phyloP scores from a whole-genome alignment of 2,329 filamentous ascomycete genomes.

The Colletotrichum viniferum region DNA sequence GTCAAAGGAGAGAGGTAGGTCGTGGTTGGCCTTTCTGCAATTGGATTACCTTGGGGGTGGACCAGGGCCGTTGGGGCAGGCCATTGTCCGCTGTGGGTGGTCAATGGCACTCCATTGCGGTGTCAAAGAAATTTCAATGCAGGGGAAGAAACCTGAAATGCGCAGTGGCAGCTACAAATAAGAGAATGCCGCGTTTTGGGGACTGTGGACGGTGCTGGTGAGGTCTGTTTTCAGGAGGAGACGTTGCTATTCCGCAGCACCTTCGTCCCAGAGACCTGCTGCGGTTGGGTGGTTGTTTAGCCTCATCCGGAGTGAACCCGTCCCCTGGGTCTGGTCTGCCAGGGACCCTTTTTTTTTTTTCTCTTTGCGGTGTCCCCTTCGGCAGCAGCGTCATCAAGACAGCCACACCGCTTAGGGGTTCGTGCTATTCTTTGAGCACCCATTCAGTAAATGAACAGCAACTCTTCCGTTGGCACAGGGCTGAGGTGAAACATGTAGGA shows the following conservation, averaged over 20 bases:
- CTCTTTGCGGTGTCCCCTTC: not conserved
- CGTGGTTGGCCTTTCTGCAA: not conserved
- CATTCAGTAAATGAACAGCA: not conserved
- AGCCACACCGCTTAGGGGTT: not conserved
- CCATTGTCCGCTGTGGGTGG: constrained; percentile 6
- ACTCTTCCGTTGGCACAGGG: not conserved
- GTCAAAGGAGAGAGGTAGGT: not conserved
- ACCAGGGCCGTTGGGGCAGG: not conserved
- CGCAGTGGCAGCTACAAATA: not conserved
- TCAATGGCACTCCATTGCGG: constrained; percentile 9
- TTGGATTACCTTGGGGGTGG: not conserved
- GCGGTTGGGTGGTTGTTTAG: constrained; percentile 12
- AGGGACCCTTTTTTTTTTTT: not conserved
- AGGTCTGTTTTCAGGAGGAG: constrained; percentile 4
- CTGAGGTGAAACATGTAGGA: constrained; percentile 4
- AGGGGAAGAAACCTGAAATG: constrained; percentile 2
- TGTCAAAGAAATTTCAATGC: not conserved
- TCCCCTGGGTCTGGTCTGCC: not conserved
- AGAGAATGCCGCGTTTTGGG: not conserved
- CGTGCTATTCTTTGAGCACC: not conserved
- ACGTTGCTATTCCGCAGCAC: not conserved
- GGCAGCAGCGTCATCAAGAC: not conserved
- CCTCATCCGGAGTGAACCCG: constrained; percentile 10
- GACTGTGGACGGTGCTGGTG: not conserved
- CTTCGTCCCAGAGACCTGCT: not conserved